Evolutionary conservation across 371 early-diverging fungal genomes (phyloP).

Genomic region (Apophysomyces variabilis): DNA sequence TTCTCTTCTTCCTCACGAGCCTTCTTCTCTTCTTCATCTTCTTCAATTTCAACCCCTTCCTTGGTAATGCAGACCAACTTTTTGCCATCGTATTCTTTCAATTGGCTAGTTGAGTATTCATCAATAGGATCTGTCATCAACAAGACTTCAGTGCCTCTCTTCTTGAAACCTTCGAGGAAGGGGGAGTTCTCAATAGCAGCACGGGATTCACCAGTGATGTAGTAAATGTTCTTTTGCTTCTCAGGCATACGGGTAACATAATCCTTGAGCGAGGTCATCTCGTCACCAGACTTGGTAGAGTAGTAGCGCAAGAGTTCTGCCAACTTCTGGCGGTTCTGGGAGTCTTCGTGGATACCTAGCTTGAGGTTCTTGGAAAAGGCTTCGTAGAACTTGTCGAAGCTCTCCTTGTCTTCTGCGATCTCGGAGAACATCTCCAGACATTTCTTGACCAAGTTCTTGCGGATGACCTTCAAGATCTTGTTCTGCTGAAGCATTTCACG

Average conservation of each 20-base stretch:
- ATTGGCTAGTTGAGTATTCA: conserved; percentile 96
- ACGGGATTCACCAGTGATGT: conserved; percentile 97
- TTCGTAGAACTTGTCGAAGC: conserved; percentile 77
- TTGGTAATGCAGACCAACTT: conserved; percentile 97
- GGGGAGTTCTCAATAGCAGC: conserved; percentile 96
- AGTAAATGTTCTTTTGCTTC: conserved; percentile 90
- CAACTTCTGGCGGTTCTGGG: conserved; percentile 68
- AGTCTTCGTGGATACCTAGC: conserved; percentile 80
- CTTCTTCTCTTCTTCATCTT: conserved; percentile 96
- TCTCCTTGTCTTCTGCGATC: conserved; percentile 70
- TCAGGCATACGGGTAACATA: conserved; percentile 84
- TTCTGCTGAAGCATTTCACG: conserved; percentile 89
- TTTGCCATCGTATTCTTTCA: conserved; percentile 99
- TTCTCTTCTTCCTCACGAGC: conserved; percentile 87
- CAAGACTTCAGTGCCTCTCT: conserved; percentile 96
- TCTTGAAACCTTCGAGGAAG: conserved; percentile 98
- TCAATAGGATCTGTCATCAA: conserved; percentile 96
- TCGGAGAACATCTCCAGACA: conserved; percentile 79
- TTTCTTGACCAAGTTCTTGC: conserved; percentile 83
- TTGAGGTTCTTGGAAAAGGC: conserved; percentile 75
- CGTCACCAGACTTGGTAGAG: conserved; percentile 69
- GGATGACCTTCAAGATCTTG: conserved; percentile 76
- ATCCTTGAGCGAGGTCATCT: conserved; percentile 73
- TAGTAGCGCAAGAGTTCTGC: conserved; percentile 76
- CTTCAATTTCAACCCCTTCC: conserved; percentile 98